Evolutionary conservation across 495 filamentous ascomycete genomes (phyloP).

Genomic region (Schizothecium vesticola): DNA sequence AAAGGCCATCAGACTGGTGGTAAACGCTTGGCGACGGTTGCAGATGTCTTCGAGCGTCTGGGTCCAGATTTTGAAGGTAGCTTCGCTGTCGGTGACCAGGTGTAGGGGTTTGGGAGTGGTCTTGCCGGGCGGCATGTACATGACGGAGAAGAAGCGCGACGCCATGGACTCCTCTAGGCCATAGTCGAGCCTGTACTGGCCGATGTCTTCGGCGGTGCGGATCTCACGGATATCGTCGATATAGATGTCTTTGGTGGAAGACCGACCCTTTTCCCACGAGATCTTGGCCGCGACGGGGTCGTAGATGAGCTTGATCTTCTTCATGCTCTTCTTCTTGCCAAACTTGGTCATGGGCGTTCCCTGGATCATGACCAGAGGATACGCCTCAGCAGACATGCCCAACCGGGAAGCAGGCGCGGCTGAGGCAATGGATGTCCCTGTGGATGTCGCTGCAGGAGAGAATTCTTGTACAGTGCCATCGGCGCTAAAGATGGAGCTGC

Average conservation of each 20-base stretch:
- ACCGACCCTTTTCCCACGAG: constrained; percentile 74
- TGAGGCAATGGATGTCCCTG: constrained; percentile 18
- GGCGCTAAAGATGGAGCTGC: constrained; percentile 16
- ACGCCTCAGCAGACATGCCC: constrained; percentile 55
- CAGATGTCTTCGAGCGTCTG: constrained; percentile 72
- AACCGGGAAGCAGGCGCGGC: constrained; percentile 27
- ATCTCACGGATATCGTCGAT: constrained; percentile 94
- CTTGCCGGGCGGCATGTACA: constrained; percentile 70
- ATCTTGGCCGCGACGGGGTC: constrained; percentile 80
- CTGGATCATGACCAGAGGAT: constrained; percentile 63
- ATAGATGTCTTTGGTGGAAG: constrained; percentile 70
- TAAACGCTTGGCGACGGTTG: constrained; percentile 78
- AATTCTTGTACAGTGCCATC: constrained; percentile 29
- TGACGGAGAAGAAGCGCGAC: constrained; percentile 77
- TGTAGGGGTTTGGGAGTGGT: constrained; percentile 71
- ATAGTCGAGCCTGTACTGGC: constrained; percentile 83
- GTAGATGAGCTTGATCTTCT: constrained; percentile 67
- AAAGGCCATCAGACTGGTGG: constrained; percentile 75
- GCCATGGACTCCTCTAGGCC: constrained; percentile 57
- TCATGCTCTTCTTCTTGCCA: constrained; percentile 69
- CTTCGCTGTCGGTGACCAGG: constrained; percentile 66
- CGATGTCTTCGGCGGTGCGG: constrained; percentile 74
- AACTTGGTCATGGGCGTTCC: constrained; percentile 76
- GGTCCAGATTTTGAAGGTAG: constrained; percentile 71
- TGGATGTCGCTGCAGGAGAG: constrained; percentile 34